Evolutionary conservation across 225 moss, liverwort and hornwort genomes (phyloP).

Genomic region (Pseudoscleropodium purum): DNA sequence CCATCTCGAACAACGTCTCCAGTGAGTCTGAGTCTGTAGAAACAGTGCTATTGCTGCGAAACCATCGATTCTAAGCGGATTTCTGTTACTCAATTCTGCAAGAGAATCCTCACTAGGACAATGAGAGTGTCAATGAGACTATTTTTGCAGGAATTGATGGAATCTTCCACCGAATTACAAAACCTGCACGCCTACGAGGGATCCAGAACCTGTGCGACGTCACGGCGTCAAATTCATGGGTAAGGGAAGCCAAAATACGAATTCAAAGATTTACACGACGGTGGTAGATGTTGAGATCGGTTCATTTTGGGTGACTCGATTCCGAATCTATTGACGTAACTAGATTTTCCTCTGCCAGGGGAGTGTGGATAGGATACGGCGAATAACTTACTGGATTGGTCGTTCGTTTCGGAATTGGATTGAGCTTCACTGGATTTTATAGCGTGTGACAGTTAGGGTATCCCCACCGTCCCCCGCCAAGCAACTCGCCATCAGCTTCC

Average conservation of each 20-base stretch:
- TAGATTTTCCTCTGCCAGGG: neutral
- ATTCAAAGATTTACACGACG: neutral
- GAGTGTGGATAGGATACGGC: slow-evolving; percentile 14
- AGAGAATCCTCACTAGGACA: neutral
- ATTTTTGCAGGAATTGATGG: neutral
- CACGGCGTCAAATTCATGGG: neutral
- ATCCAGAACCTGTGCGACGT: neutral
- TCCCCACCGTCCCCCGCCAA: neutral
- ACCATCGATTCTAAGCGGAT: neutral
- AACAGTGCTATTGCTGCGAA: neutral
- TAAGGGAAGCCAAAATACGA: neutral
- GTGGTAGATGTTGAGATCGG: neutral
- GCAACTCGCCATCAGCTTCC: neutral
- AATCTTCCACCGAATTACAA: neutral
- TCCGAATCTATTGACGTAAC: rapidly evolving
- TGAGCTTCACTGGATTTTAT: neutral
- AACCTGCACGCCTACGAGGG: neutral
- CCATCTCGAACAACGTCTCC: neutral
- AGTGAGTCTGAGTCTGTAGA: neutral
- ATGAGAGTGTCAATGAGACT: neutral
- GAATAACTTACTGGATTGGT: neutral
- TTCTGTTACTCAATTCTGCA: neutral
- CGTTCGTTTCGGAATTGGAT: neutral
- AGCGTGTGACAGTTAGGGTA: neutral
- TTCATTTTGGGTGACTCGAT: neutral